Percentiles rank a stretch among this genome's conserved stretches.
Conservation (phyloP, 176 grass and related monocot species). For the Aegilops bicornis region DNA sequence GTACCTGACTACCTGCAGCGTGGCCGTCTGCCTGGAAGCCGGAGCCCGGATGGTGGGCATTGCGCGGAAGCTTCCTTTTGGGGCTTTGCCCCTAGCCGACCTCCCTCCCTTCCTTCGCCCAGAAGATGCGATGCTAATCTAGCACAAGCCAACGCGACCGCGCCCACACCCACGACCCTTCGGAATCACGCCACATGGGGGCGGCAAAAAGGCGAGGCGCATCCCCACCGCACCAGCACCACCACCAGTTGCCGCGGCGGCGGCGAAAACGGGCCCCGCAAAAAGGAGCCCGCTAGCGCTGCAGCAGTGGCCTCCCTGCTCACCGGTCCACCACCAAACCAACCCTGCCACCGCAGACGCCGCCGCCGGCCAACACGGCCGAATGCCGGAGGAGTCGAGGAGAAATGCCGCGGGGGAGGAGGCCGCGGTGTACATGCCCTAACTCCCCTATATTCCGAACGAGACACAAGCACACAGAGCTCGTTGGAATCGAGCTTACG, state of each 20-base stretch:
- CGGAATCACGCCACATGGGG: conserved; percentile 39
- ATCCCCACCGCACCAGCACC: conserved; percentile 40
- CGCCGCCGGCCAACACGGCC: not conserved
- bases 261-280: conserved; percentile 17
- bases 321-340: conserved; percentile 4
- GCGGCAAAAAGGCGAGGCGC: conserved; percentile 43
- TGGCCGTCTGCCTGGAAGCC: conserved; percentile 81
- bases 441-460: no score
- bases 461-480: no score
- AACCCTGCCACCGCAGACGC: no score
- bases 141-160: conserved; percentile 12
- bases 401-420: conserved; percentile 36
- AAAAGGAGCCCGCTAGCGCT: not conserved
- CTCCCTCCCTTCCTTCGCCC: not conserved
- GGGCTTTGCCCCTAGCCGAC: no score
- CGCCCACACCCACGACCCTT: conserved; percentile 29
- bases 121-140: conserved; percentile 33
- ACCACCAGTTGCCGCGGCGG: not conserved
- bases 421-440: no score
- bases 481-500: no score
- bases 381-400: not conserved
- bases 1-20: conserved; percentile 81
- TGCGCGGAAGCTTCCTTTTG: conserved; percentile 27
- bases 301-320: not conserved
- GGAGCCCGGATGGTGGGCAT: conserved; percentile 95